Evolutionary conservation across 257 asterid genomes (phyloP).

Genomic region (Parsonsia alboflavescens): DNA sequence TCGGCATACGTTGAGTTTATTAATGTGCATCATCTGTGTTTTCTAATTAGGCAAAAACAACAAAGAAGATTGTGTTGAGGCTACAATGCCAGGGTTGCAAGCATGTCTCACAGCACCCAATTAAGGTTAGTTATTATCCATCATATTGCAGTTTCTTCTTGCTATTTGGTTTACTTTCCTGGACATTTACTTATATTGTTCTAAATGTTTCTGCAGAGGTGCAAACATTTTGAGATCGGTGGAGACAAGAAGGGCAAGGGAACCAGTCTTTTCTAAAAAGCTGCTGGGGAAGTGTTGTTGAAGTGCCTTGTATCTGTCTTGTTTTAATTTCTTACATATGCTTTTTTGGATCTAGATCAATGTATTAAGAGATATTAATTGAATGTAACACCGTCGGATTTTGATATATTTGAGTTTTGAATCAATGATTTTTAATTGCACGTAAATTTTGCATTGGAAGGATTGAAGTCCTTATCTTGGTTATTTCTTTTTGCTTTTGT

Average conservation of each 20-base stretch:
- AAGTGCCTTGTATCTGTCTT: background rate
- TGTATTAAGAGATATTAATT: background rate
- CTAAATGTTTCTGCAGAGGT: slow-evolving; percentile 14
- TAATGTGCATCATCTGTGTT: background rate
- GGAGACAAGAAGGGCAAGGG: slow-evolving; percentile 27
- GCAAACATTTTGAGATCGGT: slow-evolving; percentile 26
- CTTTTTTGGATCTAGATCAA: background rate
- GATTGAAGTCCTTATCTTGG: no score
- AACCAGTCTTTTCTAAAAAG: slow-evolving; percentile 14
- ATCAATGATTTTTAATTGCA: background rate
- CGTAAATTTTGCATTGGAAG: no score
- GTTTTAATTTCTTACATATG: background rate
- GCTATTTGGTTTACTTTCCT: no score
- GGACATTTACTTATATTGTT: background rate
- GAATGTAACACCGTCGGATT: background rate
- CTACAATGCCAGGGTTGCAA: slow-evolving; percentile 75
- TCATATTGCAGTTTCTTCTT: background rate
- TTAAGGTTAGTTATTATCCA: slow-evolving; percentile 44
- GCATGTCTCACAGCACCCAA: slow-evolving; percentile 62
- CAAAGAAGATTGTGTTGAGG: slow-evolving; percentile 70
- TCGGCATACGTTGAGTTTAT: background rate
- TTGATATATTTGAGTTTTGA: background rate
- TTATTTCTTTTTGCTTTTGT: no score
- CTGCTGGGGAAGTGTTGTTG: background rate
- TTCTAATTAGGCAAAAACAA: slow-evolving; percentile 49